Base-by-base conservation (phyloP, 1,284 basidiomycete species). In the Cryptococcus neoformans region DNA sequence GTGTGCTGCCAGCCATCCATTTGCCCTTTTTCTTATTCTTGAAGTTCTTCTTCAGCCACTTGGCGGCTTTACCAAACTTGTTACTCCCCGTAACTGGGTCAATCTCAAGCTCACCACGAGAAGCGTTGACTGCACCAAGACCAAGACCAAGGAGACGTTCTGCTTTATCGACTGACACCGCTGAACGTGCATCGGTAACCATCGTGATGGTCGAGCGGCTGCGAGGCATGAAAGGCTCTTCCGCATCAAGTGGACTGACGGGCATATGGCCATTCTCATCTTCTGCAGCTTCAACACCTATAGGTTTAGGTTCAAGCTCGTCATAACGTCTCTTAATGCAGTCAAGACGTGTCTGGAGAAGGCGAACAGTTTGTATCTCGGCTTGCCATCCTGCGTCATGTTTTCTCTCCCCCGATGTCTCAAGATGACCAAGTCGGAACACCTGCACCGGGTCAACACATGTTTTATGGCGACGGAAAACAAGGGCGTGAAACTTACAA, bases 381-480 rank as follows among this genome's bases (percentile, higher is more conserved):
- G 80, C 74, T 17, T 74, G 64, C 56, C 76, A 68, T 44, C 54
- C 72, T 44, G 55, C 66, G 51, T 62, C 72, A 57, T 69, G 73
- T 38, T 63, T 65, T 35, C 68, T 60, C 38, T 36, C 14, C 6
- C 7, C 41, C 17, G 67, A 69, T 8, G 78, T 77, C 47, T 79
- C 78, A 16, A 82, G 60, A 46, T 81, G 78, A 38, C 79, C 77
- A 4, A 82, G 66, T 6, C 80, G 75, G 76, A 81, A 82, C 1
- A 82, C 69, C 69, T 71, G 41, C 10, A 16, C 52, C 56, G 48
- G 54, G 54, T 53, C 4, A 16, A 38, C 38, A 44, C 12, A 8
- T 28, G 21, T 28, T 28, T 28, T 28, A 28, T 28, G 28, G 28
- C 28, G 28, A 28, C 34, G 17, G 38, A 28, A 53, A 39, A 48